Evolutionary conservation across 2,329 filamentous ascomycete species (phyloP).

Genomic region (Calonectria pauciramosa): DNA sequence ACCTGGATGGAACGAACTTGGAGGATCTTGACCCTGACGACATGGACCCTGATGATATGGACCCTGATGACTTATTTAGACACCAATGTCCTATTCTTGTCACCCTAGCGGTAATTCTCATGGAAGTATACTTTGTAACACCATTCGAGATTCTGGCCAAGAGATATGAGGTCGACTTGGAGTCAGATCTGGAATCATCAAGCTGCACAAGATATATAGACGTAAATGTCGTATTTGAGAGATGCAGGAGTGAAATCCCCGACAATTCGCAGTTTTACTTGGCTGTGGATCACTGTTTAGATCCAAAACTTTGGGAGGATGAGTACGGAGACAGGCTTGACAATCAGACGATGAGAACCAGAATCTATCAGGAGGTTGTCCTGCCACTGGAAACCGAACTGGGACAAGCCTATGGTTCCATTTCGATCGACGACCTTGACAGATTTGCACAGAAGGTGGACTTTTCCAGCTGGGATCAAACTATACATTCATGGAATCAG

Average conservation of each 20-base stretch:
- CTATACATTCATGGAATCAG: slow-evolving; percentile 11
- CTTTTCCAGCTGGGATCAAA: slow-evolving; percentile 25
- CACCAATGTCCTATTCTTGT: slow-evolving; percentile 22
- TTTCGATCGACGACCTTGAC: slow-evolving; percentile 22
- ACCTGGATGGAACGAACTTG: background rate
- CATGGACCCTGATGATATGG: background rate
- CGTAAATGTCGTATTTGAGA: slow-evolving; percentile 17
- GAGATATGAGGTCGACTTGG: slow-evolving; percentile 1
- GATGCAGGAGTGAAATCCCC: slow-evolving; percentile 19
- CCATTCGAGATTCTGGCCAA: slow-evolving; percentile 14
- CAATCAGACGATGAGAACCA: background rate
- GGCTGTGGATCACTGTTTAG: slow-evolving; percentile 21
- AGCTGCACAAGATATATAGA: background rate
- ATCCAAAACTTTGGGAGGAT: slow-evolving; percentile 15
- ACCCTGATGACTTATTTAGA: slow-evolving; percentile 14
- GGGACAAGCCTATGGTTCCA: slow-evolving; percentile 17
- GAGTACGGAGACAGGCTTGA: slow-evolving; percentile 6
- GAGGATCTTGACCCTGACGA: background rate
- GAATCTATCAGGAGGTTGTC: slow-evolving; percentile 24
- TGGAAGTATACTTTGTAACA: slow-evolving; percentile 26
- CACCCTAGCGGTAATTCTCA: slow-evolving; percentile 17
- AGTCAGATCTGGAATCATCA: background rate
- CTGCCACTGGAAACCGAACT: slow-evolving; percentile 16
- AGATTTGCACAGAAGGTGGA: slow-evolving; percentile 10
- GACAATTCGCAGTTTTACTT: slow-evolving; percentile 22